phyloP scores from a whole-genome alignment of 805 yeast species.

The Kregervanrija delftensis region DNA sequence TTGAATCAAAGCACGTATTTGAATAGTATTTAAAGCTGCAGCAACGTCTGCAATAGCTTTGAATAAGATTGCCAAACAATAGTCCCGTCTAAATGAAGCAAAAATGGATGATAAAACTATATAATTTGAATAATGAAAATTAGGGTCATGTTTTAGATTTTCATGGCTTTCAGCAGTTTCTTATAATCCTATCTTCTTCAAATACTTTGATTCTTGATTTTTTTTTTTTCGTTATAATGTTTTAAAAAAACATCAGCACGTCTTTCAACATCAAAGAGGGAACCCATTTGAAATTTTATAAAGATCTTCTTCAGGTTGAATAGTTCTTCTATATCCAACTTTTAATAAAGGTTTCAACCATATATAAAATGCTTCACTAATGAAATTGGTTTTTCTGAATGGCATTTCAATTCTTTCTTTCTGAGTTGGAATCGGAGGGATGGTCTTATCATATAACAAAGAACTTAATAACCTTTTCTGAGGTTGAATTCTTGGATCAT shows the following conservation, averaged over 20 bases:
- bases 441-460: conserved; percentile 21
- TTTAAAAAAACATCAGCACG: too few relatives aligned
- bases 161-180: conserved; percentile 5
- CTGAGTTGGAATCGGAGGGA: conserved; percentile 41
- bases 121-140: background rate
- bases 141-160: background rate
- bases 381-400: conserved; percentile 24
- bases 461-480: conserved; percentile 8
- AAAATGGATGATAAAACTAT: conserved; percentile 1
- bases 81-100: conserved; percentile 40
- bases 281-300: conserved; percentile 32
- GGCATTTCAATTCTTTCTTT: conserved; percentile 40
- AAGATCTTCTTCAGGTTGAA: conserved; percentile 54
- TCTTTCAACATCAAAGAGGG: too few relatives aligned
- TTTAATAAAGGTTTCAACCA: conserved; percentile 57
- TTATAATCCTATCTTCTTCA: conserved; percentile 1
- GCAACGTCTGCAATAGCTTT: conserved; percentile 37
- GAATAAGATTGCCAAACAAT: conserved; percentile 31
- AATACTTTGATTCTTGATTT: too few relatives aligned
- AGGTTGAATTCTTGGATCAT: background rate
- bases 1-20: conserved; percentile 51
- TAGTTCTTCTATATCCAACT: conserved; percentile 60
- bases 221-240: too few relatives aligned
- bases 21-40: conserved; percentile 51
- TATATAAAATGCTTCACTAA: conserved; percentile 43